These are phyloP conservation scores for Fraxinus pennsylvanica DNA, from an alignment of 257 asterid species.

Conservation along the genomic window DNA sequence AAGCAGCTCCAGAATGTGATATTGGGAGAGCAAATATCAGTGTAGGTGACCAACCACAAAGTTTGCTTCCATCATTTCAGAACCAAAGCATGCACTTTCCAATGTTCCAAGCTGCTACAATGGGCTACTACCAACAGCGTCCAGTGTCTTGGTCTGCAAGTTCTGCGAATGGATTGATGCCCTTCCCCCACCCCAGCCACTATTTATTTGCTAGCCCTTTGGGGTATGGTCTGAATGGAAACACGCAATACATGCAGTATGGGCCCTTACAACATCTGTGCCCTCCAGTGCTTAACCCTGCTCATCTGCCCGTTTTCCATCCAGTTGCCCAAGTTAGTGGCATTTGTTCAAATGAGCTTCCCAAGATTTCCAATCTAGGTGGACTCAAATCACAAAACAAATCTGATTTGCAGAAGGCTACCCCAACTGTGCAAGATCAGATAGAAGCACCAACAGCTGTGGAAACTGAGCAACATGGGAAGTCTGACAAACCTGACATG, in stretches of 20 bases:
- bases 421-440: constrained; percentile 32
- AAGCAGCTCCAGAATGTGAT: constrained; percentile 38
- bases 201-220: constrained; percentile 56
- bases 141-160: constrained; percentile 66
- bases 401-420: constrained; percentile 33
- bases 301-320: constrained; percentile 60
- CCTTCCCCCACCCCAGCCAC: constrained; percentile 68
- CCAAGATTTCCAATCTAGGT: constrained; percentile 39
- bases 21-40: constrained; percentile 44
- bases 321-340: constrained; percentile 57
- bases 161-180: constrained; percentile 65
- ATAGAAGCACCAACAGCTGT: constrained; percentile 37
- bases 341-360: constrained; percentile 40
- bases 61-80: constrained; percentile 58
- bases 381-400: constrained; percentile 34
- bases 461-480: constrained; percentile 38
- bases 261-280: constrained; percentile 63
- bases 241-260: constrained; percentile 60
- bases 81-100: constrained; percentile 65
- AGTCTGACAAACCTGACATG: constrained; percentile 41
- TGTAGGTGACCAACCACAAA: constrained; percentile 51
- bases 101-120: constrained; percentile 61
- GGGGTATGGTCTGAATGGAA: constrained; percentile 69
- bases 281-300: constrained; percentile 54
- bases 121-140: constrained; percentile 76